Percentiles rank a stretch among this genome's conserved stretches.
Evolutionary conservation across 345 rosid genomes (phyloP).

Genomic region (Boechera retrofracta): DNA sequence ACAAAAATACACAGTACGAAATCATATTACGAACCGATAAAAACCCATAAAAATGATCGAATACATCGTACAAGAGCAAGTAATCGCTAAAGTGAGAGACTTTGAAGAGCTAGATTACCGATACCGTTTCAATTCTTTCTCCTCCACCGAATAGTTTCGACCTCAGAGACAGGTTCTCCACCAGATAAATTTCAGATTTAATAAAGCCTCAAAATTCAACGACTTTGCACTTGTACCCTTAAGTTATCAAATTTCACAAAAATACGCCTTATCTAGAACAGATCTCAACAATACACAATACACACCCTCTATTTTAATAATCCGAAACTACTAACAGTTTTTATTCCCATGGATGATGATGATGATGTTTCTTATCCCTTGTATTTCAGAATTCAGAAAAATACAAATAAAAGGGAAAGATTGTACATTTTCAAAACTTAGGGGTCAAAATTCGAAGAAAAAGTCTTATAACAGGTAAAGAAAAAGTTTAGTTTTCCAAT

Average conservation of each 20-base stretch:
- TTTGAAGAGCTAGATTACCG: constrained; percentile 11
- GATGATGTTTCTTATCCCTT: neutral
- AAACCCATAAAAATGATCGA: neutral
- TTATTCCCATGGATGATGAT: too few relatives aligned
- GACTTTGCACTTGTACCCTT: constrained; percentile 23
- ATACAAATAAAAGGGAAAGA: neutral
- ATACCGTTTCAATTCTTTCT: constrained; percentile 30
- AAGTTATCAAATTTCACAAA: constrained; percentile 20
- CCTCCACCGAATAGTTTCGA: constrained; percentile 18
- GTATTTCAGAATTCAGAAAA: neutral
- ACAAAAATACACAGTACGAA: neutral
- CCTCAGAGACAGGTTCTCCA: constrained; percentile 4
- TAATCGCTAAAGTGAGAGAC: constrained; percentile 16
- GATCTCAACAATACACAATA: neutral
- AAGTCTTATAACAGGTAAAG: neutral
- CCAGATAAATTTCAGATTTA: neutral
- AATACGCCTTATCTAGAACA: neutral
- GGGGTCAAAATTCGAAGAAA: neutral
- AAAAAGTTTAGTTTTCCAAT: constrained; percentile 48
- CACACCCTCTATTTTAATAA: neutral
- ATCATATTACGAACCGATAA: neutral
- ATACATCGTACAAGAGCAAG: neutral
- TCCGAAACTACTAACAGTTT: too few relatives aligned
- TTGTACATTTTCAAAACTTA: constrained; percentile 25
- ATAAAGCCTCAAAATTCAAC: neutral